phyloP scores from a whole-genome alignment of 345 rosid species.

The Erodium maritimum region DNA sequence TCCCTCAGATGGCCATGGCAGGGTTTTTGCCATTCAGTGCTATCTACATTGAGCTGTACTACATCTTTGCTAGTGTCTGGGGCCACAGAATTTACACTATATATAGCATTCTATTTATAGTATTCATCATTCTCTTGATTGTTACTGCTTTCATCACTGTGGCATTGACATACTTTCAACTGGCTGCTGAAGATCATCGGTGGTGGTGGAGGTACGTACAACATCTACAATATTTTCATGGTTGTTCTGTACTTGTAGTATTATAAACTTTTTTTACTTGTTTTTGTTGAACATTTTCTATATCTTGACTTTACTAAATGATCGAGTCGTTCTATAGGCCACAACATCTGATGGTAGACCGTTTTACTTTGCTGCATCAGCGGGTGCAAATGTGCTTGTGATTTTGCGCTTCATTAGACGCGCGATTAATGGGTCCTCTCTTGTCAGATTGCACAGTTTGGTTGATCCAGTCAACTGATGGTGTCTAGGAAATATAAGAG shows the following conservation, averaged over 20 bases:
- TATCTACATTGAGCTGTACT: conserved; percentile 44
- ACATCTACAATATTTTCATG: background rate
- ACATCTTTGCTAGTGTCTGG: conserved; percentile 50
- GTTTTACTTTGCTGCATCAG: no score
- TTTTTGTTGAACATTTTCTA: background rate
- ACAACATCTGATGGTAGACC: no score
- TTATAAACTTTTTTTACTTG: background rate
- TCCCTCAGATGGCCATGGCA: conserved; percentile 60
- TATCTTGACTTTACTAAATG: no score
- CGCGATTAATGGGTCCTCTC: no score
- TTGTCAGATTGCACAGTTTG: no score
- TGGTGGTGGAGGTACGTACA: conserved; percentile 51
- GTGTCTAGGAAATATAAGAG: no score
- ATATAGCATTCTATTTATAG: conserved; percentile 44
- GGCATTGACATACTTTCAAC: conserved; percentile 49
- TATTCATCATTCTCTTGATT: conserved; percentile 43
- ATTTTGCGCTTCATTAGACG: no score
- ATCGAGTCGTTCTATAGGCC: no score
- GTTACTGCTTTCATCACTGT: conserved; percentile 53
- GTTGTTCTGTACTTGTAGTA: background rate
- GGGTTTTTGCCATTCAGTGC: conserved; percentile 53
- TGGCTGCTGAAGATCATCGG: conserved; percentile 49
- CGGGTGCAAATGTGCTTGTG: no score
- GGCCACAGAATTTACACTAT: conserved; percentile 55
- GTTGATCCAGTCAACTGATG: no score